Evolutionary conservation across 257 asterid species (phyloP).

Genomic region (Solanum dulcamara): DNA sequence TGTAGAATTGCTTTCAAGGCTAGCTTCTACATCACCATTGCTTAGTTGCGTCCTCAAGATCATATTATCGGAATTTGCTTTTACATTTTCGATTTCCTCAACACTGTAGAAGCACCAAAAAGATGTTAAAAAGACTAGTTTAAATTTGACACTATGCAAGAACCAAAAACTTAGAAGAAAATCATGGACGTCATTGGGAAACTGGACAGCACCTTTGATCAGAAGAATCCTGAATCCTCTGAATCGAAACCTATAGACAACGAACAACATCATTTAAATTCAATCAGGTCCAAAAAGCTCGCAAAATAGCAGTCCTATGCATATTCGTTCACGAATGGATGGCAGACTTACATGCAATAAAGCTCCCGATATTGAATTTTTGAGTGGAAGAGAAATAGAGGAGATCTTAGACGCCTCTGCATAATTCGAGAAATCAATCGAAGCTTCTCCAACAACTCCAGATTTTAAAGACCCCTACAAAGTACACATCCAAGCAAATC

Average conservation of each 20-base stretch:
- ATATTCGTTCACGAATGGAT: not conserved
- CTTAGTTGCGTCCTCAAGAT: conserved; percentile 56
- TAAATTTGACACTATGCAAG: not conserved
- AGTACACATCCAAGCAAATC: not conserved
- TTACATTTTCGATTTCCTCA: conserved; percentile 49
- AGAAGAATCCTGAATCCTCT: conserved; percentile 50
- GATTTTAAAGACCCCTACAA: conserved; percentile 48
- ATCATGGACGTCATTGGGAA: not conserved
- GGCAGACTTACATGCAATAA: conserved; percentile 48
- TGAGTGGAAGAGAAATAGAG: conserved; percentile 71
- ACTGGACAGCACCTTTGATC: conserved; percentile 50
- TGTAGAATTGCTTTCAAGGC: conserved; percentile 12
- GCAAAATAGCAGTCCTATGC: not conserved
- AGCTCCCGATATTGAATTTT: conserved; percentile 64
- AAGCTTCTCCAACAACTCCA: conserved; percentile 77
- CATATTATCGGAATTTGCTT: conserved; percentile 31
- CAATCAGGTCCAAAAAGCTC: not conserved
- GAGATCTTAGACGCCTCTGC: conserved; percentile 61
- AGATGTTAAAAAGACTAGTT: not conserved
- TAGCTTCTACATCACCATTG: conserved; percentile 31
- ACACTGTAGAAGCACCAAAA: conserved; percentile 23
- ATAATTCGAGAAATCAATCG: conserved; percentile 68
- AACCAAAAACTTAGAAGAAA: not conserved
- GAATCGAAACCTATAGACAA: conserved; percentile 61
- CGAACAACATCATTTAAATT: not conserved